These are phyloP conservation scores for Gastroboletus turbinatus DNA, from an alignment of 1,284 basidiomycete species.

Conservation along the genomic window DNA sequence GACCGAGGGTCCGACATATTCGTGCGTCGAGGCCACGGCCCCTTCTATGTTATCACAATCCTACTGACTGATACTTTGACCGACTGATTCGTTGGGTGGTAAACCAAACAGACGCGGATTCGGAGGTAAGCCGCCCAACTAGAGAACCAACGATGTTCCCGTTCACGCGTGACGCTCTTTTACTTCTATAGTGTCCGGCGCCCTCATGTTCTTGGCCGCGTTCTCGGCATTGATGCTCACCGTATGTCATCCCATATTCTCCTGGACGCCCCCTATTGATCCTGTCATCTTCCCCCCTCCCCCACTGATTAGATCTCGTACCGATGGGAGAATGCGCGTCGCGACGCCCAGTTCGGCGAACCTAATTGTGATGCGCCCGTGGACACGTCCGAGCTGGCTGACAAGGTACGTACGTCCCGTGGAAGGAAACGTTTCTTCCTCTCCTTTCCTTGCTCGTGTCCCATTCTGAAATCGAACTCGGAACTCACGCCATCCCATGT, in stretches of 20 bases:
- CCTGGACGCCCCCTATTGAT: neutral
- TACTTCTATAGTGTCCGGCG: constrained; percentile 25
- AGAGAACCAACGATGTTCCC: neutral
- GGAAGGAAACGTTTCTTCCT: neutral
- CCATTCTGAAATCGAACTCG: neutral
- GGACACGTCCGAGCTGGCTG: constrained; percentile 66
- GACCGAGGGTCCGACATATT: constrained; percentile 62
- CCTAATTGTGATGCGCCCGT: constrained; percentile 50
- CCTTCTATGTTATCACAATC: no score
- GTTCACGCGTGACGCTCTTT: neutral
- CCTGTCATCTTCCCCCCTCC: neutral
- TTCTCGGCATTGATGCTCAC: constrained; percentile 51
- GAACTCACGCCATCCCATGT: neutral
- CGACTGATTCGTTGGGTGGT: neutral
- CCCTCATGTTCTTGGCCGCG: constrained; percentile 58
- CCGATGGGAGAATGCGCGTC: constrained; percentile 55
- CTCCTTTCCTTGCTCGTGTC: no score
- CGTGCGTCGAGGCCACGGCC: constrained; percentile 37
- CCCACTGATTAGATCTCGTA: constrained; percentile 51
- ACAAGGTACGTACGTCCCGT: constrained; percentile 46
- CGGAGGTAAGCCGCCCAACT: constrained; percentile 15
- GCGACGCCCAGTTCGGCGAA: constrained; percentile 56
- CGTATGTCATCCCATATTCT: constrained; percentile 37
- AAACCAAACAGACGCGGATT: constrained; percentile 26
- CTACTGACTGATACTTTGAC: constrained; percentile 2